Evolutionary conservation across 2,329 filamentous ascomycete species (phyloP).

Genomic region (Phaeosphaeriaceae sp.): DNA sequence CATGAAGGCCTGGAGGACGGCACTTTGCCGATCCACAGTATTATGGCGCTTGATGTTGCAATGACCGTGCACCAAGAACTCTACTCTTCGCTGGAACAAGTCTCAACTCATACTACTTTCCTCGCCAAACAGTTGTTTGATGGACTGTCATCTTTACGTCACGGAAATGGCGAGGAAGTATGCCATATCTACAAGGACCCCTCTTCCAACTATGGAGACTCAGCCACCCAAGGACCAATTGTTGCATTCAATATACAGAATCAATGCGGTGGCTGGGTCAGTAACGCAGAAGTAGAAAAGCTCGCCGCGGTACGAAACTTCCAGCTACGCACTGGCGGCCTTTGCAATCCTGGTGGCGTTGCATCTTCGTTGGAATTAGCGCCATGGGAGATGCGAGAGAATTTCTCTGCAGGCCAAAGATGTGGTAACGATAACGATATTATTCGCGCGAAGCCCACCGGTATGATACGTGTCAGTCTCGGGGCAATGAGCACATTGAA

Average conservation of each 20-base stretch:
- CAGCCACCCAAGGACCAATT: constrained; percentile 71
- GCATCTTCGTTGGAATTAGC: constrained; percentile 75
- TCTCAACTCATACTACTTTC: constrained; percentile 75
- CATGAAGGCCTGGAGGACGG: constrained; percentile 91
- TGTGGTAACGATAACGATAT: constrained; percentile 87
- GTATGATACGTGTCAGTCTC: constrained; percentile 83
- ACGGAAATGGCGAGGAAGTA: constrained; percentile 72
- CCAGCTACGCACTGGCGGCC: constrained; percentile 84
- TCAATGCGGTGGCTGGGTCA: constrained; percentile 75
- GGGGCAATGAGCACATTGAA: constrained; percentile 85
- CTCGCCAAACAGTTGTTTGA: constrained; percentile 68
- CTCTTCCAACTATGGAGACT: constrained; percentile 53
- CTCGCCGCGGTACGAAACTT: constrained; percentile 79
- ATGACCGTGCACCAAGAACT: constrained; percentile 73
- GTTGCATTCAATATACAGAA: constrained; percentile 84
- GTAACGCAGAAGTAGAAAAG: constrained; percentile 86
- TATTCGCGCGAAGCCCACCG: constrained; percentile 84
- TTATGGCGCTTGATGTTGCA: constrained; percentile 80
- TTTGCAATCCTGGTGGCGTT: constrained; percentile 92
- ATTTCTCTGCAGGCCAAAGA: constrained; percentile 84
- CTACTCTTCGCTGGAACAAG: constrained; percentile 73
- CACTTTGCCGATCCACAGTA: constrained; percentile 88
- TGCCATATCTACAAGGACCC: constrained; percentile 70
- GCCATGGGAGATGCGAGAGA: constrained; percentile 82
- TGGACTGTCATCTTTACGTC: constrained; percentile 67